Evolutionary conservation across 1,139 yeast species (phyloP).

Genomic region (Candida freyschussii): DNA sequence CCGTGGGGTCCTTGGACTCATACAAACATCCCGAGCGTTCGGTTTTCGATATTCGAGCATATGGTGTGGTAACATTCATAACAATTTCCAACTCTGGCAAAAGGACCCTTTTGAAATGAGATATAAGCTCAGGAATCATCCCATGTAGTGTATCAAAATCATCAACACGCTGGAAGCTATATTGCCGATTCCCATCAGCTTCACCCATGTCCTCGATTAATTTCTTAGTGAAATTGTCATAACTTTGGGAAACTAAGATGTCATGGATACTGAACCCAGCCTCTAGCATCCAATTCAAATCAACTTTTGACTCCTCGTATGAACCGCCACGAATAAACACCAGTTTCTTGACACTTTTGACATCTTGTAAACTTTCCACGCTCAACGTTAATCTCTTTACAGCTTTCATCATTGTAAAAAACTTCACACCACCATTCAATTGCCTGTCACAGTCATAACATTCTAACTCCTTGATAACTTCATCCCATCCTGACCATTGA

Average conservation of each 20-base stretch:
- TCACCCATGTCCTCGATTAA: constrained; percentile 5
- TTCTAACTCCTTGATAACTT: constrained; percentile 38
- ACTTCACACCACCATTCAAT: constrained; percentile 9
- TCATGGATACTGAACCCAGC: constrained; percentile 11
- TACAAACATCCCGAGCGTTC: constrained; percentile 3
- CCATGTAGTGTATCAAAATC: constrained; percentile 6
- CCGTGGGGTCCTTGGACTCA: constrained; percentile 3
- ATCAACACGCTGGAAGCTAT: constrained; percentile 13
- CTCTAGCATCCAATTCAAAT: constrained; percentile 7
- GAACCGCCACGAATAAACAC: constrained; percentile 13
- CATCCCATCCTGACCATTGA: constrained; percentile 57
- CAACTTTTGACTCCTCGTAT: constrained; percentile 1
- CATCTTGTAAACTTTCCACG: constrained; percentile 10
- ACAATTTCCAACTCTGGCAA: constrained; percentile 8
- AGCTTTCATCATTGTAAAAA: constrained; percentile 11
- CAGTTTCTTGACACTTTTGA: constrained; percentile 14
- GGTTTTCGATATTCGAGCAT: constrained; percentile 4
- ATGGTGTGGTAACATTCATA: constrained; percentile 6
- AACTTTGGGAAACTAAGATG: constrained; percentile 6
- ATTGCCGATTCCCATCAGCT: constrained; percentile 9
- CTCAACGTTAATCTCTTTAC: constrained; percentile 7
- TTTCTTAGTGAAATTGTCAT: constrained; percentile 7
- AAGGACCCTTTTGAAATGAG: constrained; percentile 9
- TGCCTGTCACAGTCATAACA: constrained; percentile 24
- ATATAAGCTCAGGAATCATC: constrained; percentile 2